These are phyloP conservation scores for Ophiostoma novo-ulmi DNA, from an alignment of 2,329 filamentous ascomycete genomes.

Conservation along the genomic window DNA sequence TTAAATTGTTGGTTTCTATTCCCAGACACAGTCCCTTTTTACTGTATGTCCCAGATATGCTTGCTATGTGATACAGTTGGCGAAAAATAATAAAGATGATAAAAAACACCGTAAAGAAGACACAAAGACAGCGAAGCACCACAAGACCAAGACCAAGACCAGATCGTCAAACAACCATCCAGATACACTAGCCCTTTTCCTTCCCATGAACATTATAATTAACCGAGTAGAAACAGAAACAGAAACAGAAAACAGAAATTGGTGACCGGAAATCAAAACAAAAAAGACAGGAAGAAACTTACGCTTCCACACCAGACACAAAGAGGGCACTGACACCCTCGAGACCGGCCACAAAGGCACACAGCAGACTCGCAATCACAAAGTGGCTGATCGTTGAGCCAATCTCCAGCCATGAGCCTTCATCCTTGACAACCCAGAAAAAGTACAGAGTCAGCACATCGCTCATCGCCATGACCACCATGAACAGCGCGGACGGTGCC, in stretches of 20 bases:
- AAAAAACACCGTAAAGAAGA: not conserved
- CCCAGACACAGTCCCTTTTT: not conserved
- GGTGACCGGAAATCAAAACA: not conserved
- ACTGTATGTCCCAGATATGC: conserved; percentile 1
- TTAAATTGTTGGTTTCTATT: not conserved
- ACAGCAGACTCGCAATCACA: conserved; percentile 80
- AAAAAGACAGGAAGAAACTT: not conserved
- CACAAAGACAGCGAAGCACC: not conserved
- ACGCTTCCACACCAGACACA: conserved; percentile 53
- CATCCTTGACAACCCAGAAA: conserved; percentile 95
- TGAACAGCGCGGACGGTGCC: conserved; percentile 83
- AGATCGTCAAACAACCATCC: not conserved
- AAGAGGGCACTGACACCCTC: conserved; percentile 82
- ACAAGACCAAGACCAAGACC: conserved; percentile 1
- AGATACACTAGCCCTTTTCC: conserved; percentile 3
- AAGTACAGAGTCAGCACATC: conserved; percentile 93
- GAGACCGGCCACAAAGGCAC: conserved; percentile 82
- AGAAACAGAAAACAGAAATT: not conserved
- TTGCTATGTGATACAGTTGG: not conserved
- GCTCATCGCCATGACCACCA: conserved; percentile 85
- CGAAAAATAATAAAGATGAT: not conserved
- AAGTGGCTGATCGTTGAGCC: conserved; percentile 96
- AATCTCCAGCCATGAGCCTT: conserved; percentile 96
- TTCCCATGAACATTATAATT: conserved; percentile 1
- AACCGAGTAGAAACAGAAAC: not conserved